Base-by-base conservation (phyloP, 108 stramenopile genomes). In the Nitzschia putrida region DNA sequence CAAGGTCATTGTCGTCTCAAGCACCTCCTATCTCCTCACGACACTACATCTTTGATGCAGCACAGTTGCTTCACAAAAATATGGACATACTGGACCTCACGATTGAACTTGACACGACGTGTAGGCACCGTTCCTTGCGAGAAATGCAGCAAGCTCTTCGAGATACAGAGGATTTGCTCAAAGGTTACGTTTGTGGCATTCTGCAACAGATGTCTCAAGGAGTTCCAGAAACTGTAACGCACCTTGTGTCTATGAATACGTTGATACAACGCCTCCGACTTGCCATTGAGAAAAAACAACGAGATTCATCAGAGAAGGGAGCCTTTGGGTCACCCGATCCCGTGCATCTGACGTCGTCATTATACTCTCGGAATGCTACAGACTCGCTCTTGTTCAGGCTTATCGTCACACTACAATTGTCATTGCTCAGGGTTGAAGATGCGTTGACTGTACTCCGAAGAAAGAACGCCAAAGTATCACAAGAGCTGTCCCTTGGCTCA, bases 361-460 rank as follows among this genome's bases (percentile, higher is more conserved):
- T 72, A 54, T 49, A 58, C 25, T 25, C 53, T 20, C 53, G 54
- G 63, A 40, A 70, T 74, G 76, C 83, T 2, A 80, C 76, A 22
- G 85, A 87, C 69, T 77, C 87, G 6, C 73, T 87, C 24, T 41
- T 93, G 24, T 93, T 93, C 72, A 83, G 86, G 44, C 72, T 93
- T 25, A 87, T 93, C 59, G 86, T 86, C 10, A 69, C 75, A 4
- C 66, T 90, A 53, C 86, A 90, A 66, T 76, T 93, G 16, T 88
- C 86, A 61, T 57, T 89, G 66, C 74, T 88, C 13, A 64, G 92
- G 41, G 79, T 93, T 41, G 83, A 85, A 61, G 89, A 93, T 57
- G 92, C 86, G 0, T 75, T 86, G 58, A 66, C 53, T 23, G 71
- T 90, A 5, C 63, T 88, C 16, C 23, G 57, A 50, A 51, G 73